A percentile compares a stretch with the other conserved stretches of the same genome.
Conservation (phyloP, 2,329 filamentous ascomycete genomes). For the Verticillium dahliae region DNA sequence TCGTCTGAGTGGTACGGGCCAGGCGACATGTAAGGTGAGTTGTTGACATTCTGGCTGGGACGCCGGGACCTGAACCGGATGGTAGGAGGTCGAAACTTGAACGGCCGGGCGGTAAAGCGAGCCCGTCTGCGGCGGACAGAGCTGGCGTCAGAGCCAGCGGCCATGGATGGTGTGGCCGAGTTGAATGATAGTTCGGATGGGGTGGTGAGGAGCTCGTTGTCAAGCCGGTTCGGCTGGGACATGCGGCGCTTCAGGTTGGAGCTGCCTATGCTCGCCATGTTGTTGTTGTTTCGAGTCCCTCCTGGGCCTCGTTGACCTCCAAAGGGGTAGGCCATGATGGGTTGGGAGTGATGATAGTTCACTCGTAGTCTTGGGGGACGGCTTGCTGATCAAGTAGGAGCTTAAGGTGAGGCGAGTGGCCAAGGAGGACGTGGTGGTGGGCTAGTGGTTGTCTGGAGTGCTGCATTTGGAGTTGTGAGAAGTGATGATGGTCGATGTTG, state of each 20-base stretch:
- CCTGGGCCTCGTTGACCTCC: background rate
- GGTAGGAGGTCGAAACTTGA: slow-evolving; percentile 9
- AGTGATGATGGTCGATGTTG: background rate
- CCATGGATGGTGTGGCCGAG: slow-evolving; percentile 6
- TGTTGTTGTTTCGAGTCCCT: background rate
- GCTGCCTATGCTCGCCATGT: background rate
- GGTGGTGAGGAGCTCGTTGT: slow-evolving; percentile 6
- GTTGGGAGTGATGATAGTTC: background rate
- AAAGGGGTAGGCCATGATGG: slow-evolving; percentile 1
- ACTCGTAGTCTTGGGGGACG: background rate
- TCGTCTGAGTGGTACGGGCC: slow-evolving; percentile 8
- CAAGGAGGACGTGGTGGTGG: background rate
- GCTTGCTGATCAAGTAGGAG: background rate
- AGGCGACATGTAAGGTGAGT: slow-evolving; percentile 8
- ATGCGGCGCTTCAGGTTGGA: background rate
- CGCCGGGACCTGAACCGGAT: slow-evolving; percentile 7
- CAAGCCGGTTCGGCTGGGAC: background rate
- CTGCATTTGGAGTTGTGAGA: background rate
- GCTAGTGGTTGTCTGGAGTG: background rate
- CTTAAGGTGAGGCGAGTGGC: background rate
- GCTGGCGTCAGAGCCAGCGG: slow-evolving; percentile 4
- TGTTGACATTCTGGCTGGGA: slow-evolving; percentile 2
- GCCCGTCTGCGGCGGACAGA: slow-evolving; percentile 1
- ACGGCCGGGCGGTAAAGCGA: slow-evolving; percentile 5
- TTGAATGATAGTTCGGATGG: slow-evolving; percentile 8